Base-by-base conservation (phyloP, 2,329 filamentous ascomycete genomes). In the Microcera coccophila region DNA sequence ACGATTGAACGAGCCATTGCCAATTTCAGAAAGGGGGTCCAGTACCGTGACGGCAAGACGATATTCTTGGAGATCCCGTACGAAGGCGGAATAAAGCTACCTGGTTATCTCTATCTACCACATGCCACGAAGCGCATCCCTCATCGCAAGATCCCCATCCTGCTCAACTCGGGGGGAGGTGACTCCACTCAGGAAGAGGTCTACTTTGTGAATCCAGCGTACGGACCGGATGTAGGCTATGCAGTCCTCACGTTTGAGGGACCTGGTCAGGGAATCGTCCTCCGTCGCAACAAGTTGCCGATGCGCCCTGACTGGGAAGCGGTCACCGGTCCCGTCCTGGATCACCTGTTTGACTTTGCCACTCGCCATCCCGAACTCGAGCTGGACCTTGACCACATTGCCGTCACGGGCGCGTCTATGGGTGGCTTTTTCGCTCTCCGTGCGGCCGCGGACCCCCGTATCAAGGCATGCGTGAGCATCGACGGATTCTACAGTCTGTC, bases 391-490 rank as follows among this genome's bases (percentile, higher is more conserved):
- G 49, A 57, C 2, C 51, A 55, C 8, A 55, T 75, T 14, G 65
- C 65, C 1, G 41, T 72, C 15, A 40, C 53, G 2, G 71, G 72
- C 0, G 59, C 63, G 0, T 65, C 65, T 2, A 58, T 73, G 48
- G 72, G 73, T 3, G 74, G 65, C 1, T 75, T 75, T 47, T 68
- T 65, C 36, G 68, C 72, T 1, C 59, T 76, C 5, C 66, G 74
- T 0, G 67, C 54, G 2, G 68, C 66, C 0, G 50, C 55, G 0
- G 71, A 74, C 50, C 44, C 61, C 0, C 64, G 72, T 1, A 57
- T 75, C 59, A 67, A 65, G 42, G 73, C 71, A 0, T 72, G 67
- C 44, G 54, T 75, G 4, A 50, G 62, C 5, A 53, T 67, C 5
- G 57, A 62, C 34, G 48, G 51, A 2, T 50, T 57, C 14, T 53